Percentiles rank a stretch among this genome's conserved stretches.
These are phyloP conservation scores for Vanrija humicola DNA, from an alignment of 1,284 basidiomycete species.

Conservation along the genomic window DNA sequence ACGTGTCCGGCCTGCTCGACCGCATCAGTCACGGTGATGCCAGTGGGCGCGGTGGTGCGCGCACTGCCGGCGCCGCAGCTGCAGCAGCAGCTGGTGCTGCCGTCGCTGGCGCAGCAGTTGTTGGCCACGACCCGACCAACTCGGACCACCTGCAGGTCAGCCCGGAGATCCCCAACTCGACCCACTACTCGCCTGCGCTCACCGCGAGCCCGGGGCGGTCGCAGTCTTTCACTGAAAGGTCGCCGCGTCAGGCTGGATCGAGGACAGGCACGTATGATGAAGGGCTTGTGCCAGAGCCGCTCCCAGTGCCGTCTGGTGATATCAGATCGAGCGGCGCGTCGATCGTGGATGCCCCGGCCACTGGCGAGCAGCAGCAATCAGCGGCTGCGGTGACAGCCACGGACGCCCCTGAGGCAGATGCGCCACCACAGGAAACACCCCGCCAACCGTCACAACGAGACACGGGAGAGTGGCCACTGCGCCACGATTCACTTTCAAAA, in stretches of 20 bases:
- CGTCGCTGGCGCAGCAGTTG: neutral
- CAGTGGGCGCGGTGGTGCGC: neutral
- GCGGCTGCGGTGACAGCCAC: neutral
- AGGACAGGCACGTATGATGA: neutral
- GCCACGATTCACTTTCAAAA: too few relatives aligned
- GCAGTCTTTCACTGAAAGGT: neutral
- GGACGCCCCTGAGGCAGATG: neutral
- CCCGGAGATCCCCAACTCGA: constrained; percentile 3
- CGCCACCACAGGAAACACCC: too few relatives aligned
- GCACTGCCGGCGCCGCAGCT: neutral
- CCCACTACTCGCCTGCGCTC: neutral
- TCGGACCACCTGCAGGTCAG: constrained; percentile 14
- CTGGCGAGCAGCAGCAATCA: too few relatives aligned
- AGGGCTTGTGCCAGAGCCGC: neutral
- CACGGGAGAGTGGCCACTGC: too few relatives aligned
- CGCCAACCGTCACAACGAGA: too few relatives aligned
- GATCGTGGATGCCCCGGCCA: neutral
- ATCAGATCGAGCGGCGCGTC: neutral
- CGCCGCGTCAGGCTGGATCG: neutral
- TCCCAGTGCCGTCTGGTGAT: neutral
- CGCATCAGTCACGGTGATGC: constrained; percentile 14
- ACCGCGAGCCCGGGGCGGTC: neutral
- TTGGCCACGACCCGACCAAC: constrained; percentile 1
- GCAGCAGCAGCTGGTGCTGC: neutral
- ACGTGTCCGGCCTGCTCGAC: constrained; percentile 26